These are phyloP conservation scores for Escovopsis weberi DNA, from an alignment of 2,329 filamentous ascomycete genomes.

Conservation along the genomic window DNA sequence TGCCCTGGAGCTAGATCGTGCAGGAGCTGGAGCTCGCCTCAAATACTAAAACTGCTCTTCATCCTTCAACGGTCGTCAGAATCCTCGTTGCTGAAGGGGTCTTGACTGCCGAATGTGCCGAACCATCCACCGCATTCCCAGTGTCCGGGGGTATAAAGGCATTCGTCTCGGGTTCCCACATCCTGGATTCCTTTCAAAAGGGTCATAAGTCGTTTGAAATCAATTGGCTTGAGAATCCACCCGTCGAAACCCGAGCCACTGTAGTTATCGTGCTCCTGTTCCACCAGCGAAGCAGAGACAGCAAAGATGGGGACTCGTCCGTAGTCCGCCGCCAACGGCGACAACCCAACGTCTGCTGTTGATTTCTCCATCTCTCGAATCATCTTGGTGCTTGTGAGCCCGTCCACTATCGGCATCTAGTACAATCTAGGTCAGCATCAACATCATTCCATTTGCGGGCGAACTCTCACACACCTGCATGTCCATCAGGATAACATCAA, in stretches of 20 bases:
- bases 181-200: conserved; percentile 58
- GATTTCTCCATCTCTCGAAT: conserved; percentile 60
- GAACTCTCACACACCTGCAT: conserved; percentile 55
- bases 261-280: conserved; percentile 54
- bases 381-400: conserved; percentile 66
- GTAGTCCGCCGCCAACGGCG: conserved; percentile 42
- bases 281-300: conserved; percentile 69
- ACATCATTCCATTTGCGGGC: neutral
- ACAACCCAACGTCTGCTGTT: conserved; percentile 33
- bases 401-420: conserved; percentile 91
- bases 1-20: no score
- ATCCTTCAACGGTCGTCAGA: no score
- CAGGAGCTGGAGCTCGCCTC: no score
- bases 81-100: no score
- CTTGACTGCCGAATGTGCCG: conserved; percentile 1
- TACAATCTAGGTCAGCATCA: conserved; percentile 1
- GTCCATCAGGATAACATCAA: conserved; percentile 80
- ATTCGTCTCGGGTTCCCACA: conserved; percentile 39
- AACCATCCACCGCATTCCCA: conserved; percentile 92
- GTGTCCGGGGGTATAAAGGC: conserved; percentile 53
- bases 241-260: conserved; percentile 72
- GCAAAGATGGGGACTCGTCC: conserved; percentile 69
- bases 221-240: conserved; percentile 81
- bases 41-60: no score
- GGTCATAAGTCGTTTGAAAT: conserved; percentile 58